Base-by-base conservation (phyloP, 257 asterid genomes). In the Striga asiatica region DNA sequence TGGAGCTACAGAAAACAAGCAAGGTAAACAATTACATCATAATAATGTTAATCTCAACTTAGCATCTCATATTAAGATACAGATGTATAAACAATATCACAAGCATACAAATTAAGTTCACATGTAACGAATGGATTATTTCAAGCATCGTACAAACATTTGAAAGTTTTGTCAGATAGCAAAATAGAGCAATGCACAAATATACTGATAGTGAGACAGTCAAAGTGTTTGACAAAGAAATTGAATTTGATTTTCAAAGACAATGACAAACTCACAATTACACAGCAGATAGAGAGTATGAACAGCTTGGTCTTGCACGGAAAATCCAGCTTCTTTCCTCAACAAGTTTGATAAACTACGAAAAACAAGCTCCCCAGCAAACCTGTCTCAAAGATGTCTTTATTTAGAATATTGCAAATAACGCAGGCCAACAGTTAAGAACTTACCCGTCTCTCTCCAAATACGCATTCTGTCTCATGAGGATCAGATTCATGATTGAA, bases 391-490 rank as follows among this genome's bases (percentile, higher is more conserved):
- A 71, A 43, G 21, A 60, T 31, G 52, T 67, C 65, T 31, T 61
- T 19, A 49, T 41, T 46, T 59, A 56, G 64, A 67, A 56, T 66
- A 42, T 24, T 25, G 31, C 22, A 56, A 54, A 39, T 24, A 42
- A 18, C 10, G 32, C 23, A 17, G 34, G n/a, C 32, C 19, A 55
- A 39, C 13, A 48, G 55, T 57, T 45, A 64, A 39, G 4, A 34
- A 72, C 94, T 76, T 64, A 91, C 98, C 77, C 81, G 29, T 75
- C 84, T 81, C 98, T 87, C 61, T 75, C 96, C 61, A 58, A 65
- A 74, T 76, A 84, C 31, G 95, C 87, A 74, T 78, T 77, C 56
- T 77, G 81, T 78, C 96, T 84, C 65, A 74, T 53, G 39, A 81
- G 77, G 72, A 83, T 78, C 73, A 77, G 62, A 70, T 72, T 82